Percentiles rank a stretch among this genome's conserved stretches.
Evolutionary conservation across 805 yeast species (phyloP).

Genomic region (Metschnikowia anglica): DNA sequence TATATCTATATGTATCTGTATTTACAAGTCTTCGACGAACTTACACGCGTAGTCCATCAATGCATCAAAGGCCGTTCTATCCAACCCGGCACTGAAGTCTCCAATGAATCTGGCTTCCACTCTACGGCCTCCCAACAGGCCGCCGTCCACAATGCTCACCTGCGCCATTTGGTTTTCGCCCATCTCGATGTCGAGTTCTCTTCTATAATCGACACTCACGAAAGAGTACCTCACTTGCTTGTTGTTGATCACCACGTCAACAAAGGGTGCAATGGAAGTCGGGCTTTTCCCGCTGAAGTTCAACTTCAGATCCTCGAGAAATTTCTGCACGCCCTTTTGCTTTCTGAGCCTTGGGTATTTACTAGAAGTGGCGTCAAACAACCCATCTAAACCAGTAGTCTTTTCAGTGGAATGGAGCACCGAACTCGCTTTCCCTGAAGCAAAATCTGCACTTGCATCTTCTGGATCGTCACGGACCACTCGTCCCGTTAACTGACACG

Average conservation of each 20-base stretch:
- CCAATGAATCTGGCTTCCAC: constrained; percentile 33
- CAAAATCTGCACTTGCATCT: no score
- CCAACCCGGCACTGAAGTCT: constrained; percentile 15
- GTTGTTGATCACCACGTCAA: constrained; percentile 41
- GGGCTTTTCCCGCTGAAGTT: constrained; percentile 40
- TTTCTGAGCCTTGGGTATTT: constrained; percentile 29
- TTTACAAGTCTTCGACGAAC: constrained; percentile 21
- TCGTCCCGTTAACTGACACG: constrained; percentile 39
- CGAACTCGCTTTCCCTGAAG: background rate
- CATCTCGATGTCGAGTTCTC: constrained; percentile 44
- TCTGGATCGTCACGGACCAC: constrained; percentile 22
- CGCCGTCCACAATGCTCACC: constrained; percentile 53
- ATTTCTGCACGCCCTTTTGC: constrained; percentile 46
- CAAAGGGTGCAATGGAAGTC: constrained; percentile 37
- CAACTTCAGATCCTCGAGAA: constrained; percentile 36
- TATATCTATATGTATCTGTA: background rate
- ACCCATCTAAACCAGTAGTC: constrained; percentile 10
- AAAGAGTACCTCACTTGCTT: constrained; percentile 44
- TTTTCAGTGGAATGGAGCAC: constrained; percentile 15
- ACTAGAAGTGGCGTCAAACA: constrained; percentile 24
- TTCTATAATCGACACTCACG: constrained; percentile 42
- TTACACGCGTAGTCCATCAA: constrained; percentile 26
- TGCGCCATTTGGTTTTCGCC: constrained; percentile 38
- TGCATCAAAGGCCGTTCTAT: constrained; percentile 23
- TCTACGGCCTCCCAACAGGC: constrained; percentile 54